Conservation (phyloP, 1,284 basidiomycete genomes). For the Tremellales sp. region DNA sequence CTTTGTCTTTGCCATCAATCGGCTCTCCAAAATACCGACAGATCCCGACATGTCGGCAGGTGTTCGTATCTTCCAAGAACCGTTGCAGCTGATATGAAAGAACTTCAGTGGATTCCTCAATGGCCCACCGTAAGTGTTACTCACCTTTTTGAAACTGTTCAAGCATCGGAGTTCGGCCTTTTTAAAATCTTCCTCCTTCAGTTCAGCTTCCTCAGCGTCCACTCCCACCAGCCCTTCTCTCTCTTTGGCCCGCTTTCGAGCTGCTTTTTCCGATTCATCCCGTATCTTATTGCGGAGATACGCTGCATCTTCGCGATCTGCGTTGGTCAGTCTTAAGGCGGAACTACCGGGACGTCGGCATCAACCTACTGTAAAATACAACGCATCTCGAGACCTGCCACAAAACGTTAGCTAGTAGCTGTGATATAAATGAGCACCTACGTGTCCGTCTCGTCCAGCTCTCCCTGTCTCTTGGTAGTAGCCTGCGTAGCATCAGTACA, state of each 20-base stretch:
- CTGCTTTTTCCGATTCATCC: slow-evolving; percentile 30
- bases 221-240: slow-evolving; percentile 4
- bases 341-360: background rate
- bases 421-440: slow-evolving; percentile 68
- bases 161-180: slow-evolving; percentile 23
- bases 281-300: slow-evolving; percentile 57
- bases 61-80: slow-evolving; percentile 60
- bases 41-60: slow-evolving; percentile 72
- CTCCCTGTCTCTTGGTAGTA: slow-evolving; percentile 73
- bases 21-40: slow-evolving; percentile 79
- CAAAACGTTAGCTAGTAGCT: background rate
- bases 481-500: too few species aligned
- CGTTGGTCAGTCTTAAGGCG: too few species aligned
- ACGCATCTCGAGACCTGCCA: slow-evolving; percentile 53
- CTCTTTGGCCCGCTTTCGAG: slow-evolving; percentile 8
- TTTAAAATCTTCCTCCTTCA: slow-evolving; percentile 8
- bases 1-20: slow-evolving; percentile 56
- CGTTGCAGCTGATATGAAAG: slow-evolving; percentile 40
- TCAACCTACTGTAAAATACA: slow-evolving; percentile 67
- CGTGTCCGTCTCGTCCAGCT: slow-evolving; percentile 76
- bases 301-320: slow-evolving; percentile 71
- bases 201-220: slow-evolving; percentile 12
- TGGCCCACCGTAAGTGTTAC: slow-evolving; percentile 19
- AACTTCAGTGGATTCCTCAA: background rate
- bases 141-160: slow-evolving; percentile 63